Evolutionary conservation across 2,329 filamentous ascomycete genomes (phyloP), one percentile per base, ranked within the genome.

Genomic region (Graphilbum fragrans): DNA sequence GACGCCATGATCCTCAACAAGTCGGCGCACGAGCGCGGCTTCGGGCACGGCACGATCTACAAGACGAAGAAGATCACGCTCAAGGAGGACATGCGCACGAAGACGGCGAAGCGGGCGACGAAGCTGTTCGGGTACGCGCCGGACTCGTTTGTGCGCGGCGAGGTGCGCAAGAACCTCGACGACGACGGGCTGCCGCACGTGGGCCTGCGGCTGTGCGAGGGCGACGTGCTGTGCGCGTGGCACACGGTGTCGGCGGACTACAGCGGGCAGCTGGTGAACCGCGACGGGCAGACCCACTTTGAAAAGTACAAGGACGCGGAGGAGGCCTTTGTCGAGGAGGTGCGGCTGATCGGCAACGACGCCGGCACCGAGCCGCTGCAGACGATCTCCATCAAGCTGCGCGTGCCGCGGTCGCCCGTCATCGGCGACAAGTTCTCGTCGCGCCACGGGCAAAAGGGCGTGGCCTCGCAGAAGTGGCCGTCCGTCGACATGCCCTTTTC

Each of bases 1-100:
- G 92, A 98, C 65, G 92, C 92, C 58, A 96, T 96, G 90, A 96
- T 98, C 57, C 71, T 98, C 58, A 96, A 96, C 70, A 96, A 96
- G 61, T 94, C 87, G 18, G 80, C 90, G 3, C 86, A 95, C 60
- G 92, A 98, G 62, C 80, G 92, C 51, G 92, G 92, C 14, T 96
- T 98, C 55, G 90, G 87, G 31, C 80, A 96, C 55, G 92, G 92
- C 42, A 93, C 88, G 5, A 87, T 98, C 53, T 98, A 95, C 72
- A 98, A 98, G 68, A 94, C 87, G 9, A 94, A 96, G 65, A 84
- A 93, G 55, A 80, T 92, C 55, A 78, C 83, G 29, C 72, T 96
- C 17, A 83, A 86, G 52, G 86, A 94, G 40, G 84, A 90, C 47
- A 75, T 76, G 31, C 72, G 78, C 49, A 75, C 67, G 21, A 75